Conservation (phyloP, 768 basidiomycete genomes). For the Coprinopsis sp. region DNA sequence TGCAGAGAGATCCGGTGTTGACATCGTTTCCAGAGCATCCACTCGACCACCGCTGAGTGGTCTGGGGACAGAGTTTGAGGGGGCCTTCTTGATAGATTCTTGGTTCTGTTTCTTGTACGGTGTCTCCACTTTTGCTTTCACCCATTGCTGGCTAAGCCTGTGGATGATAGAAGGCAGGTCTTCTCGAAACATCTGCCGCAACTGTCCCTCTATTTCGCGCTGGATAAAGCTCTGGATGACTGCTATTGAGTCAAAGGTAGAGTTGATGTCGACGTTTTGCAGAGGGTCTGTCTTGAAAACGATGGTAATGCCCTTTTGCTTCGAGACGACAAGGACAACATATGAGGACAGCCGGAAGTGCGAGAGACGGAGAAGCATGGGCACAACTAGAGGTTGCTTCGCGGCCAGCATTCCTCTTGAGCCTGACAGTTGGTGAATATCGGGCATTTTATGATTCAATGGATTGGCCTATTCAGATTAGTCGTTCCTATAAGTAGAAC, state of each 20-base stretch:
- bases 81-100: constrained; percentile 42
- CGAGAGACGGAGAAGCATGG: constrained; percentile 97
- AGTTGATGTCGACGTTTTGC: constrained; percentile 95
- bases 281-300: constrained; percentile 99
- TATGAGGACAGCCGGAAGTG: constrained; percentile 92
- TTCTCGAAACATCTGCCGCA: constrained; percentile 97
- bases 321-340: constrained; percentile 95
- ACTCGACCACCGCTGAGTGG: constrained; percentile 22
- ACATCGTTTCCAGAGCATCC: constrained; percentile 33
- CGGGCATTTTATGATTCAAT: constrained; percentile 85
- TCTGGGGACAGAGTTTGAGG: constrained; percentile 20
- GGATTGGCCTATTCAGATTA: constrained; percentile 74
- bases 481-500: neutral
- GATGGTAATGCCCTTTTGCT: constrained; percentile 96
- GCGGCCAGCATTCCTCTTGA: constrained; percentile 89
- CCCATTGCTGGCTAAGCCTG: constrained; percentile 92
- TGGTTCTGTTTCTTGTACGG: constrained; percentile 47
- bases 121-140: constrained; percentile 90
- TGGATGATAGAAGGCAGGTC: constrained; percentile 97
- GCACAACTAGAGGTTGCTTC: constrained; percentile 91
- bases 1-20: constrained; percentile 36
- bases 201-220: constrained; percentile 92
- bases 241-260: constrained; percentile 96
- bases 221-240: constrained; percentile 98
- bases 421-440: constrained; percentile 81